These are phyloP conservation scores for Fusarium cicatricum DNA, from an alignment of 2,329 filamentous ascomycete species.

Conservation along the genomic window DNA sequence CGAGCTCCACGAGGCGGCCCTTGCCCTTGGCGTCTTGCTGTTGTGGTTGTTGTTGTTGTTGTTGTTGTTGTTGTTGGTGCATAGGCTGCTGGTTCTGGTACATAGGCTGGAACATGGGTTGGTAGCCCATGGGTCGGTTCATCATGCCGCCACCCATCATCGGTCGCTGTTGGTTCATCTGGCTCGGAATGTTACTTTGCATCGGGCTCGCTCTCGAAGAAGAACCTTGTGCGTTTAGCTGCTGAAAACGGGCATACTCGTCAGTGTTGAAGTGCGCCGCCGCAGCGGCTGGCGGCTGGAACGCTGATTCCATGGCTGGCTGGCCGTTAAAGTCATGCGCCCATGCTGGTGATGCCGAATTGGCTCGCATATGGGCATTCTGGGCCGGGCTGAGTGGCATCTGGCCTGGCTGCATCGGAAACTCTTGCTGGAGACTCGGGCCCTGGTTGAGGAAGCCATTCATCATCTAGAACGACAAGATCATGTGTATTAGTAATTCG, in stretches of 20 bases:
- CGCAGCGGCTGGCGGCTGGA: slow-evolving; percentile 63
- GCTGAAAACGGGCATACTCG: slow-evolving; percentile 89
- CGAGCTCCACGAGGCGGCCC: slow-evolving; percentile 91
- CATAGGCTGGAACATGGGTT: slow-evolving; percentile 64
- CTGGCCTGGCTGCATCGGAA: slow-evolving; percentile 59
- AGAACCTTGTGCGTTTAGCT: slow-evolving; percentile 67
- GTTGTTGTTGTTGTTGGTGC: slow-evolving; percentile 56
- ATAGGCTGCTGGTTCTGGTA: slow-evolving; percentile 53
- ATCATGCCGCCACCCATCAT: slow-evolving; percentile 66
- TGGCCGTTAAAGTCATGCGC: slow-evolving; percentile 64
- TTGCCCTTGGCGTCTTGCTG: slow-evolving; percentile 75
- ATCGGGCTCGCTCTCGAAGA: slow-evolving; percentile 65
- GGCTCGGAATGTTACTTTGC: slow-evolving; percentile 60
- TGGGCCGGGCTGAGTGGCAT: slow-evolving; percentile 60
- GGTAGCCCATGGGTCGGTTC: slow-evolving; percentile 61
- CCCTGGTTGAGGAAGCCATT: slow-evolving; percentile 89
- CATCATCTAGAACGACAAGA: slow-evolving; percentile 72
- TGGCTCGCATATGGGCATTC: slow-evolving; percentile 60
- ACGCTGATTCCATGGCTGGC: slow-evolving; percentile 75
- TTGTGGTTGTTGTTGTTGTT: slow-evolving; percentile 58
- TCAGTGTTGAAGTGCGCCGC: slow-evolving; percentile 76
- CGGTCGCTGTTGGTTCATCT: slow-evolving; percentile 64
- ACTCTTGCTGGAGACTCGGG: slow-evolving; percentile 64
- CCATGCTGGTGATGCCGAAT: slow-evolving; percentile 63
- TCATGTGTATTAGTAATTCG: slow-evolving; percentile 42